Evolutionary conservation across 495 filamentous ascomycete species (phyloP).

Genomic region (Acidiella bohemica): DNA sequence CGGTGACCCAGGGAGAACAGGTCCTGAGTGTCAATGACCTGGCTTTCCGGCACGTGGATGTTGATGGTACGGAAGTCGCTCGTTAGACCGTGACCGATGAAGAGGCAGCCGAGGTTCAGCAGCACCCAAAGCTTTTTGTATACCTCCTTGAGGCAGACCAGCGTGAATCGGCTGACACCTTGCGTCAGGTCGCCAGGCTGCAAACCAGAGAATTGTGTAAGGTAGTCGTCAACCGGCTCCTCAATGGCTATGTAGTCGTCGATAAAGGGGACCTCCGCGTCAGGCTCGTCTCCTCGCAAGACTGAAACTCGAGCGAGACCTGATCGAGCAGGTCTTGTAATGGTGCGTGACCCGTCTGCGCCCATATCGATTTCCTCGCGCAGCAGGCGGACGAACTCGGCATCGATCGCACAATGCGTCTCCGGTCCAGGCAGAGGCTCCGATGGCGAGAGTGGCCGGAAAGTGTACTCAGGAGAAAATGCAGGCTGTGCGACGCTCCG

Average conservation of each 20-base stretch:
- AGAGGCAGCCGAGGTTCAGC: slow-evolving; percentile 82
- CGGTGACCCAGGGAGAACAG: slow-evolving; percentile 61
- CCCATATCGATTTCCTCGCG: slow-evolving; percentile 87
- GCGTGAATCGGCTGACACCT: slow-evolving; percentile 54
- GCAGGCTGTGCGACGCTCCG: slow-evolving; percentile 53
- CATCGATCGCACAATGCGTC: slow-evolving; percentile 77
- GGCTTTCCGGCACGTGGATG: slow-evolving; percentile 80
- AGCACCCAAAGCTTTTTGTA: slow-evolving; percentile 98
- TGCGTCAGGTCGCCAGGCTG: slow-evolving; percentile 70
- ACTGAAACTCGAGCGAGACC: slow-evolving; percentile 83
- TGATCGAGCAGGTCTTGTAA: slow-evolving; percentile 68
- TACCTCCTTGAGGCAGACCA: slow-evolving; percentile 76
- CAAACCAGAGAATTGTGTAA: slow-evolving; percentile 87
- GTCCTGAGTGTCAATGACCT: slow-evolving; percentile 86
- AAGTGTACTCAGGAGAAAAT: slow-evolving; percentile 33
- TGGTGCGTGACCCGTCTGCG: slow-evolving; percentile 74
- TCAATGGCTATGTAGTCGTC: slow-evolving; percentile 91
- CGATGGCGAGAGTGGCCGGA: slow-evolving; percentile 45
- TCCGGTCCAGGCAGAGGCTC: slow-evolving; percentile 53
- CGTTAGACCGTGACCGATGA: slow-evolving; percentile 82
- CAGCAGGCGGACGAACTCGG: slow-evolving; percentile 85
- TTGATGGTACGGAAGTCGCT: slow-evolving; percentile 97
- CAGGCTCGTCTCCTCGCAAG: slow-evolving; percentile 58
- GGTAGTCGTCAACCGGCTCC: slow-evolving; percentile 88
- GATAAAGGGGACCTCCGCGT: slow-evolving; percentile 76